Evolutionary conservation across 2,329 filamentous ascomycete species (phyloP).

Genomic region (Fusarium gaditjirri): DNA sequence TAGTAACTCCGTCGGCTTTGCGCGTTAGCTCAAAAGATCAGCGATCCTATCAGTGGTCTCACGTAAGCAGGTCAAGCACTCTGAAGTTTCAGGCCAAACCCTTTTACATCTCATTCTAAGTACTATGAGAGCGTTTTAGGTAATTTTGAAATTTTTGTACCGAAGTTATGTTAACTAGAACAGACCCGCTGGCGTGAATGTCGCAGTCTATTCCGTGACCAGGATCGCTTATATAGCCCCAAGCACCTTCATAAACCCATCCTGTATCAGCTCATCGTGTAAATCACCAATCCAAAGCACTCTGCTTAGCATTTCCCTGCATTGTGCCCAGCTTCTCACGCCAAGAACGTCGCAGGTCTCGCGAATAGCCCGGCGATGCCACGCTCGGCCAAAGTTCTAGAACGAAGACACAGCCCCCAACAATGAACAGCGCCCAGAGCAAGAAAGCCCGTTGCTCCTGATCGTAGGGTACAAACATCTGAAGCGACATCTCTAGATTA

Average conservation of each 20-base stretch:
- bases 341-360: accelerated
- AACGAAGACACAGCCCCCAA: not conserved
- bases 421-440: accelerated
- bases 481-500: accelerated
- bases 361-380: not conserved
- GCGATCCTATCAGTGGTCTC: not conserved
- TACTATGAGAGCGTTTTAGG: accelerated
- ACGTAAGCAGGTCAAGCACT: not conserved
- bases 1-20: not conserved
- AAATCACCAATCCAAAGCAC: not conserved
- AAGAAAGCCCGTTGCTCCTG: not conserved
- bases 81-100: accelerated
- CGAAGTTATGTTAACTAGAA: accelerated
- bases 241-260: accelerated
- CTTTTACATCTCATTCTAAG: too few species aligned
- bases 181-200: not conserved
- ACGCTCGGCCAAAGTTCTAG: not conserved
- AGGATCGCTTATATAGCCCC: accelerated
- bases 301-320: accelerated
- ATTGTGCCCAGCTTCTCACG: accelerated
- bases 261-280: accelerated
- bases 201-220: too few species aligned
- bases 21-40: not conserved
- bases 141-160: accelerated
- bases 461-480: accelerated